Base-by-base conservation (phyloP, 306 rosid genomes). In the Malus sylvestris region DNA sequence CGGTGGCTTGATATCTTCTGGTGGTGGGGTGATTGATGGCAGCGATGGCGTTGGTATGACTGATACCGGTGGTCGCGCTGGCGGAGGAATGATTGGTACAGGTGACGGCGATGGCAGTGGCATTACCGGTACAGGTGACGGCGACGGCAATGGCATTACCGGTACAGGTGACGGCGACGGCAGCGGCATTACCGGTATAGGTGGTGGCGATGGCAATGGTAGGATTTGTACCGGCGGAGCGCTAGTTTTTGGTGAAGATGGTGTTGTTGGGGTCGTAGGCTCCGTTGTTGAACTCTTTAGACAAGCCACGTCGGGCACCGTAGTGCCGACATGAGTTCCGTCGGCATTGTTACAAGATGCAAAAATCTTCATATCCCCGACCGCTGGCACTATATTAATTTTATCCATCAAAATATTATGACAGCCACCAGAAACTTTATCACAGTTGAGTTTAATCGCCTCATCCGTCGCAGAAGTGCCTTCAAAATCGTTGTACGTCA, bases 401-500 rank as follows among this genome's bases (percentile, higher is more conserved):
- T 57, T n/a, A 11, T 81, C 65, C 33, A 81, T 51, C 35, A 27
- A 25, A 23, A 81, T 51, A 62, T 79, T 75, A 3, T 18, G 58
- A 61, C 85, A 85, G 42, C 42, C 42, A 67, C 72, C 71, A 0
- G 59, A 13, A 52, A 4, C 40, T 16, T 80, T 18, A 29, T 68
- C 46, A 63, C 88, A 81, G 8, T 42, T 20, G 20, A 85, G 67
- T 9, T 25, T 49, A 19, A 85, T 44, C 10, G 85, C 85, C 3
- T 55, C 63, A 5, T 81, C 76, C 4, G 22, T 73, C 4, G 71
- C 76, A 20, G 85, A 77, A 11, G 82, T 81, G 32, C 87, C 83
- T 14, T 25, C 2, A 3, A 84, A 19, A 22, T 33, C 81, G 23
- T 1, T 42, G 76, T 69, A 84, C 19, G 38, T 61, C n/a, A 81